Percentiles rank a stretch among this genome's conserved stretches.
Evolutionary conservation across 192 early-diverging fungal genomes (phyloP).

Genomic region (Backusella mclennaniae): DNA sequence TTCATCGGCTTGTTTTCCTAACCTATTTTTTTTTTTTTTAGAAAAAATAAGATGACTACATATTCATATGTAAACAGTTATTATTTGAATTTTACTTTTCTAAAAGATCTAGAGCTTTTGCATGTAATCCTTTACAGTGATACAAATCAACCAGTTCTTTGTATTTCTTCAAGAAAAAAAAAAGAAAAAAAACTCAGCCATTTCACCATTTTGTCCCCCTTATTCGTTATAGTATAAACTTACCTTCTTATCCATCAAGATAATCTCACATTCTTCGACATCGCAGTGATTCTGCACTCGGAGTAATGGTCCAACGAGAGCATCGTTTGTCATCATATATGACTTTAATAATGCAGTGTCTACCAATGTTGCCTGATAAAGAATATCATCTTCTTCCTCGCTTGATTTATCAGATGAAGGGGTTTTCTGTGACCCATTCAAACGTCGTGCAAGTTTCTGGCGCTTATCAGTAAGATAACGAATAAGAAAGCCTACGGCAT

Average conservation of each 20-base stretch:
- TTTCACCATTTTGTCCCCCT: neutral
- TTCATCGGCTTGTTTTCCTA: slow-evolving; percentile 46
- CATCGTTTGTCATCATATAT: slow-evolving; percentile 83
- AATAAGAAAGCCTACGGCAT: slow-evolving; percentile 67
- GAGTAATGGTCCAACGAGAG: slow-evolving; percentile 88
- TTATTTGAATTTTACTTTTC: slow-evolving; percentile 43
- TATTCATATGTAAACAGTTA: neutral
- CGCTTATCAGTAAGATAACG: slow-evolving; percentile 89
- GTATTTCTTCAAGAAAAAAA: slow-evolving; percentile 58
- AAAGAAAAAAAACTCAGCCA: neutral
- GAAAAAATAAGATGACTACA: neutral
- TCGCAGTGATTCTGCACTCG: slow-evolving; percentile 89
- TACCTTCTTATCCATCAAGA: slow-evolving; percentile 75
- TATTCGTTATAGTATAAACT: neutral
- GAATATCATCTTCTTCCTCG: slow-evolving; percentile 32
- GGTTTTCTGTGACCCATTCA: slow-evolving; percentile 28
- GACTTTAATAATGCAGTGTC: slow-evolving; percentile 91
- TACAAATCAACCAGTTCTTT: slow-evolving; percentile 93
- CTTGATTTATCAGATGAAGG: slow-evolving; percentile 37
- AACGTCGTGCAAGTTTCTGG: slow-evolving; percentile 62
- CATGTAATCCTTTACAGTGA: slow-evolving; percentile 84
- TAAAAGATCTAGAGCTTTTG: slow-evolving; percentile 86
- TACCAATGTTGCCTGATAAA: slow-evolving; percentile 63
- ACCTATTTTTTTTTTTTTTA: slow-evolving; percentile 12
- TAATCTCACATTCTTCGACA: slow-evolving; percentile 75